Evolutionary conservation across 2,329 filamentous ascomycete species (phyloP).

Genomic region (Sporothrix protearum): DNA sequence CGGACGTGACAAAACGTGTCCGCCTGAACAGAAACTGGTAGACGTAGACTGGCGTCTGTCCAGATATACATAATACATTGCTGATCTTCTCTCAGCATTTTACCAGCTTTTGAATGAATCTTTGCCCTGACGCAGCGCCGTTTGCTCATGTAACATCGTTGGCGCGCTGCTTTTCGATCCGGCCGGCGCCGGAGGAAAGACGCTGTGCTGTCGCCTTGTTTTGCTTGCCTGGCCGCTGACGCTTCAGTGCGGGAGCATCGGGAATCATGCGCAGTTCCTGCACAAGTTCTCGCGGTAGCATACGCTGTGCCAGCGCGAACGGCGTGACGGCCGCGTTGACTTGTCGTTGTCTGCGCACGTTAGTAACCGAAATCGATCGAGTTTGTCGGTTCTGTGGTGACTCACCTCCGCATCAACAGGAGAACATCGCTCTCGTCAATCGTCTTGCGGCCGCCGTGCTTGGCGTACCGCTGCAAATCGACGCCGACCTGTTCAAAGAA

Average conservation of each 20-base stretch:
- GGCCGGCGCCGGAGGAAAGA: not conserved
- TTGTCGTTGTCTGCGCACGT: constrained; percentile 62
- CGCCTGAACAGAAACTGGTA: constrained; percentile 75
- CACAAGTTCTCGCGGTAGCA: constrained; percentile 76
- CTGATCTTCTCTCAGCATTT: constrained; percentile 28
- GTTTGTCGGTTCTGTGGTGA: too few relatives aligned
- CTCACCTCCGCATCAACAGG: constrained; percentile 77
- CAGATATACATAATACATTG: not conserved
- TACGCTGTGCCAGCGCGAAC: constrained; percentile 79
- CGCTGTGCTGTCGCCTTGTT: not conserved
- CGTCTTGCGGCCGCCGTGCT: constrained; percentile 76
- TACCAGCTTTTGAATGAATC: too few relatives aligned
- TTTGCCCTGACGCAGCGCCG: too few relatives aligned
- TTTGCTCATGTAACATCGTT: constrained; percentile 38
- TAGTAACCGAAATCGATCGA: not conserved
- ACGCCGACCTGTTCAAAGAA: constrained; percentile 86
- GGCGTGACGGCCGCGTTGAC: constrained; percentile 67
- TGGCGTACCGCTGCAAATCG: constrained; percentile 73
- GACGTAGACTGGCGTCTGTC: constrained; percentile 28
- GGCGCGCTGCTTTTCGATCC: not conserved
- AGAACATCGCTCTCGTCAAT: constrained; percentile 83
- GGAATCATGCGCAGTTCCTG: constrained; percentile 74
- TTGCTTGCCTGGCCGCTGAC: constrained; percentile 34
- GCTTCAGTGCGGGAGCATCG: constrained; percentile 49
- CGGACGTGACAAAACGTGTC: constrained; percentile 68